phyloP scores from a whole-genome alignment of 2,329 filamentous ascomycete species.

The Fusarium tupiense region DNA sequence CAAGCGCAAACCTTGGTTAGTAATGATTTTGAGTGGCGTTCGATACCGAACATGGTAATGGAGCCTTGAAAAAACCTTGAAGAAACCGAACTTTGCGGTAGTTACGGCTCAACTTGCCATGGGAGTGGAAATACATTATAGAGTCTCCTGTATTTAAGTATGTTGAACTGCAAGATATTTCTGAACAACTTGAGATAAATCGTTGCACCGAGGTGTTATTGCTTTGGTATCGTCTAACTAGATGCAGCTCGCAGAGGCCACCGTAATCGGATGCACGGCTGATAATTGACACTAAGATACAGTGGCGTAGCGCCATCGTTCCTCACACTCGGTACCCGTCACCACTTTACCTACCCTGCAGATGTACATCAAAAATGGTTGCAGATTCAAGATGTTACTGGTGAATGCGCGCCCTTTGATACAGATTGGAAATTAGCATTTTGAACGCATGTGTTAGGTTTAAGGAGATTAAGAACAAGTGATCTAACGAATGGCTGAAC shows the following conservation, averaged over 20 bases:
- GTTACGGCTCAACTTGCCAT: neutral
- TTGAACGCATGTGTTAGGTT: too few relatives aligned
- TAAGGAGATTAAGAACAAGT: accelerated
- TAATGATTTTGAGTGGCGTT: neutral
- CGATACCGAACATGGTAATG: accelerated
- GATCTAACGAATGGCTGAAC: neutral
- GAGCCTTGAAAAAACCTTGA: too few relatives aligned
- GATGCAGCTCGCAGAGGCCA: neutral
- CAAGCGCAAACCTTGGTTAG: neutral
- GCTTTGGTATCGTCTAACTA: neutral
- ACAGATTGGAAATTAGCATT: accelerated
- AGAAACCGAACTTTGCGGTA: neutral
- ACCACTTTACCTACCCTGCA: neutral
- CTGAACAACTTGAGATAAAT: neutral
- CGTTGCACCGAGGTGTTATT: too few relatives aligned
- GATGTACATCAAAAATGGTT: neutral
- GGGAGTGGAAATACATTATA: too few relatives aligned
- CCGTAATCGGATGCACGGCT: neutral
- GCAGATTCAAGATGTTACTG: neutral
- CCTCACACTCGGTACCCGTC: neutral
- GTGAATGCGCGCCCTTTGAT: accelerated
- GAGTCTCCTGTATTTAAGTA: accelerated
- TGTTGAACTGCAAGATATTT: neutral
- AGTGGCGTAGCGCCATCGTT: neutral
- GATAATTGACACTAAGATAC: neutral